phyloP scores from a whole-genome alignment of 2,329 filamentous ascomycete species.

The Neonectria faginata region DNA sequence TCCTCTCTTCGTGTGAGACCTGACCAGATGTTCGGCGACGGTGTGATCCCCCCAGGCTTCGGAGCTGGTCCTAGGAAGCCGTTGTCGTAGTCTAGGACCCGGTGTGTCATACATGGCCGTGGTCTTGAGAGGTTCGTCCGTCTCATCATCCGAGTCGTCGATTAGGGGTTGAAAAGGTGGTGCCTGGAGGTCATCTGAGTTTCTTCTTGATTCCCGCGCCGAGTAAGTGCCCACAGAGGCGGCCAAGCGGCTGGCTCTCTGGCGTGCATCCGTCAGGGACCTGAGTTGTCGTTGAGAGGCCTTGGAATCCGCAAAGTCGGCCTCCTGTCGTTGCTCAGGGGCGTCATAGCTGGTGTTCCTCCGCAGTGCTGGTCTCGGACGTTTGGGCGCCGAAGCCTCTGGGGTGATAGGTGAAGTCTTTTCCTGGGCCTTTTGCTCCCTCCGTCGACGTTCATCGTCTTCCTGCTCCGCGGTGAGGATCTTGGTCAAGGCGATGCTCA shows the following conservation, averaged over 20 bases:
- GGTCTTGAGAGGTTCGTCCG: slow-evolving; percentile 31
- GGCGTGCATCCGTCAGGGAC: slow-evolving; percentile 55
- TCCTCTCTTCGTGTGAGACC: slow-evolving; percentile 49
- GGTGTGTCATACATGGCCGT: slow-evolving; percentile 28
- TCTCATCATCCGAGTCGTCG: slow-evolving; percentile 47
- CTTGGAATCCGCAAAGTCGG: slow-evolving; percentile 54
- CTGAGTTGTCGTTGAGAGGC: slow-evolving; percentile 53
- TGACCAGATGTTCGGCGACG: slow-evolving; percentile 51
- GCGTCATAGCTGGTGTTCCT: slow-evolving; percentile 58
- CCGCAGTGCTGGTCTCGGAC: slow-evolving; percentile 54
- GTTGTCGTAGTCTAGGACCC: slow-evolving; percentile 43
- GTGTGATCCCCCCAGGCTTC: slow-evolving; percentile 43
- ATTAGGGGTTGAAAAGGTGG: slow-evolving; percentile 50
- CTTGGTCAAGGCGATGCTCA: slow-evolving; percentile 54
- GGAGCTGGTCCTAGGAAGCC: slow-evolving; percentile 32
- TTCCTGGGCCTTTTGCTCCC: slow-evolving; percentile 34
- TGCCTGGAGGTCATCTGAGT: slow-evolving; percentile 48
- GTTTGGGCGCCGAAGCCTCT: slow-evolving; percentile 35
- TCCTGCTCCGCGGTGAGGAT: slow-evolving; percentile 51
- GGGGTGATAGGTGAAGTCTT: slow-evolving; percentile 31
- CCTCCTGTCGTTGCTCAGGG: slow-evolving; percentile 54
- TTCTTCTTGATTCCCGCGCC: slow-evolving; percentile 52
- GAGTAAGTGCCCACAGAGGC: slow-evolving; percentile 55
- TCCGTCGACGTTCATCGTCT: slow-evolving; percentile 43
- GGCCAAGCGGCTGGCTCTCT: slow-evolving; percentile 55